These are phyloP conservation scores for Fusarium scirpi DNA, from an alignment of 2,329 filamentous ascomycete genomes.

Conservation along the genomic window DNA sequence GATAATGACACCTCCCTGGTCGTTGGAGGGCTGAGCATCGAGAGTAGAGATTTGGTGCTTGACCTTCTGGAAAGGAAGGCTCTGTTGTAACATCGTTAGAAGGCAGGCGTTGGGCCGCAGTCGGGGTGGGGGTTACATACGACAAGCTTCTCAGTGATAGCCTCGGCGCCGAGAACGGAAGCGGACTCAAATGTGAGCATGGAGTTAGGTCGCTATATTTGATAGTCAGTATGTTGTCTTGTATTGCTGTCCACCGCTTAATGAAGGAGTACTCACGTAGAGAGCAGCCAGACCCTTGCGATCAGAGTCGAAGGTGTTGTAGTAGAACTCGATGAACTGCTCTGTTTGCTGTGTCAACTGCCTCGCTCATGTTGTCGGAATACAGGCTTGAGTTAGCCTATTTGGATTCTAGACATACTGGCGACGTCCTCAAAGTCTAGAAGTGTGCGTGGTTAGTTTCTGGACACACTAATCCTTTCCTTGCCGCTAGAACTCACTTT, in stretches of 20 bases:
- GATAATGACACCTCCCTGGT: slow-evolving; percentile 79
- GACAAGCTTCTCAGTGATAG: slow-evolving; percentile 83
- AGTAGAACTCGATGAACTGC: slow-evolving; percentile 92
- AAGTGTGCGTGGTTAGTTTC: slow-evolving; percentile 47
- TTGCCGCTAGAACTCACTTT: slow-evolving; percentile 34
- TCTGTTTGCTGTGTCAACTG: slow-evolving; percentile 62
- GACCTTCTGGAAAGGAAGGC: slow-evolving; percentile 84
- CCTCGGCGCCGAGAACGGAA: slow-evolving; percentile 70
- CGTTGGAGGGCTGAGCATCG: slow-evolving; percentile 82
- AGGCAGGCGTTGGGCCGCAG: background rate
- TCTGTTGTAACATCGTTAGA: slow-evolving; percentile 59
- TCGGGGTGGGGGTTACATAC: slow-evolving; percentile 64
- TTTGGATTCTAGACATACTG: slow-evolving; percentile 54
- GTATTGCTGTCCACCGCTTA: slow-evolving; percentile 62
- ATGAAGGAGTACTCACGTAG: slow-evolving; percentile 75
- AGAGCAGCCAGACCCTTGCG: slow-evolving; percentile 74
- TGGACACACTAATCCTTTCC: background rate
- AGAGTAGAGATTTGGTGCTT: slow-evolving; percentile 81
- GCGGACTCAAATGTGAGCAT: slow-evolving; percentile 93
- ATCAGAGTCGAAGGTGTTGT: slow-evolving; percentile 84
- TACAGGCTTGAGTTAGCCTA: slow-evolving; percentile 7
- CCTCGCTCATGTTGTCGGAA: background rate
- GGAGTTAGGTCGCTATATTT: slow-evolving; percentile 61
- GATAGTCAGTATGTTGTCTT: slow-evolving; percentile 47
- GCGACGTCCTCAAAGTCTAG: slow-evolving; percentile 61